Evolutionary conservation across 805 yeast genomes (phyloP).

Genomic region (Schwanniomyces yamadae): DNA sequence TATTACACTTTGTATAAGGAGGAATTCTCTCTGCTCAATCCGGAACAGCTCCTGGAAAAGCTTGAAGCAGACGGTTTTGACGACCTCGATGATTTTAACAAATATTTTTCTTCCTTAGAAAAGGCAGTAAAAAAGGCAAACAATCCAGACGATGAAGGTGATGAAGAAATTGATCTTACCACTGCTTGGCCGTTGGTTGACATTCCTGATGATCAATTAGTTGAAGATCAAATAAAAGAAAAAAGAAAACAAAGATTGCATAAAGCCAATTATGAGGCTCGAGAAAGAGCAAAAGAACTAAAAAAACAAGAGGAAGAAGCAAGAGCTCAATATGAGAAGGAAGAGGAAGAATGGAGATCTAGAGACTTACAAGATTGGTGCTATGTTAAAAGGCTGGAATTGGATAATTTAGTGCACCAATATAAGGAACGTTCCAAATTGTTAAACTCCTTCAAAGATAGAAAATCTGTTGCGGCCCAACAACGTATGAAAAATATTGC

Average conservation of each 20-base stretch:
- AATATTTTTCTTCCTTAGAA: conserved; percentile 63
- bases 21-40: conserved; percentile 48
- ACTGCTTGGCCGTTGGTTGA: conserved; percentile 71
- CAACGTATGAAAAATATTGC: conserved; percentile 90
- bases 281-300: conserved; percentile 77
- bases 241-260: conserved; percentile 79
- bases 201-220: conserved; percentile 78
- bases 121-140: conserved; percentile 66
- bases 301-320: conserved; percentile 65
- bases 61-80: conserved; percentile 76
- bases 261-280: conserved; percentile 87
- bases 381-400: conserved; percentile 58
- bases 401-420: conserved; percentile 56
- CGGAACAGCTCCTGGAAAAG: conserved; percentile 52
- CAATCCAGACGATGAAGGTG: conserved; percentile 50
- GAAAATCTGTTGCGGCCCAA: conserved; percentile 91
- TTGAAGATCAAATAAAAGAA: conserved; percentile 78
- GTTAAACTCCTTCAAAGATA: conserved; percentile 74
- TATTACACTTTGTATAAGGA: conserved; percentile 63
- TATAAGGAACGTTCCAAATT: conserved; percentile 69
- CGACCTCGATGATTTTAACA: conserved; percentile 67
- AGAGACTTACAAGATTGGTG: conserved; percentile 80
- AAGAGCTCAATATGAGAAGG: conserved; percentile 56
- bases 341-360: conserved; percentile 77
- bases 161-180: conserved; percentile 44